Evolutionary conservation across 495 filamentous ascomycete genomes (phyloP).

Genomic region (Glarea lozoyensis): DNA sequence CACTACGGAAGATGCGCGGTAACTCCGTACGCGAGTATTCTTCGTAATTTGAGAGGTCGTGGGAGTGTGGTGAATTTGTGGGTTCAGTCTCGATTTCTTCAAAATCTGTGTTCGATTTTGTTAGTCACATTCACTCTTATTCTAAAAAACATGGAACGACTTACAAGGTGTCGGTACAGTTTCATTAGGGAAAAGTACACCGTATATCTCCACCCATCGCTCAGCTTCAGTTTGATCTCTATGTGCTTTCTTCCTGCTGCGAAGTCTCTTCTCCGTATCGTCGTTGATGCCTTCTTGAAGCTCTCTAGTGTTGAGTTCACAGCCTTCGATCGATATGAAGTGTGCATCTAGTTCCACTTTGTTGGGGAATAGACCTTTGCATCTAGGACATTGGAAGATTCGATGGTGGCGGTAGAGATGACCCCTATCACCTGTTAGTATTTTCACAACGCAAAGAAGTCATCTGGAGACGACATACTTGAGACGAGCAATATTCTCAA

Average conservation of each 20-base stretch:
- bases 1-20: not conserved
- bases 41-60: slow-evolving; percentile 5
- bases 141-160: not conserved
- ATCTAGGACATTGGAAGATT: slow-evolving; percentile 13
- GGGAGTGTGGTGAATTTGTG: not conserved
- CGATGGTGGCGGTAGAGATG: slow-evolving; percentile 13
- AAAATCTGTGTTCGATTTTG: slow-evolving; percentile 9
- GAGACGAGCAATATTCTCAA: slow-evolving; percentile 2
- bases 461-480: slow-evolving; percentile 2
- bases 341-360: slow-evolving; percentile 9
- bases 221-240: slow-evolving; percentile 9
- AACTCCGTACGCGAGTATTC: slow-evolving; percentile 7
- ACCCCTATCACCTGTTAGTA: not conserved
- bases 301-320: not conserved
- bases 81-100: slow-evolving; percentile 7
- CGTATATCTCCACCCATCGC: slow-evolving; percentile 11
- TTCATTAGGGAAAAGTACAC: slow-evolving; percentile 10
- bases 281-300: slow-evolving; percentile 10
- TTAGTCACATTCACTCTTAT: not conserved
- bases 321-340: not conserved
- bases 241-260: slow-evolving; percentile 10
- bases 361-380: slow-evolving; percentile 7
- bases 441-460: not conserved
- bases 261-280: slow-evolving; percentile 5
- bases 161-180: slow-evolving; percentile 9